A percentile compares a stretch with the other conserved stretches of the same genome.
Conservation (phyloP, 805 yeast genomes). For the Metschnikowia corniflorae region DNA sequence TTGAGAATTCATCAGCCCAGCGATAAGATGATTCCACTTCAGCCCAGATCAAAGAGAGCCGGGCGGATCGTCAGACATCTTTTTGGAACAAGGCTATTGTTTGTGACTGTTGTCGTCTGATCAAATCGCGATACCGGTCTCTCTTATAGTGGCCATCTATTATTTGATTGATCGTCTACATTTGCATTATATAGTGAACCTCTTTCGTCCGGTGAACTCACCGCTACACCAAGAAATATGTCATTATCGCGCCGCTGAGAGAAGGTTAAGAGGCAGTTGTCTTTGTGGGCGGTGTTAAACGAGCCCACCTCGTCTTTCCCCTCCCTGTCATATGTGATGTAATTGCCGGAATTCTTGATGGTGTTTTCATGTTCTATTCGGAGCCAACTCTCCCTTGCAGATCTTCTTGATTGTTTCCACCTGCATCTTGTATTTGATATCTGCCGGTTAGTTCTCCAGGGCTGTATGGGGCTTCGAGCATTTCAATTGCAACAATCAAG, state of each 20-base stretch:
- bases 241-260: constrained; percentile 84
- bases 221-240: constrained; percentile 65
- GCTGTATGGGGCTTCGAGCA: constrained; percentile 87
- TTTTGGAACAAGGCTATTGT: too few species aligned
- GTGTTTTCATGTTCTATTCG: constrained; percentile 75
- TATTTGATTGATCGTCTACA: too few species aligned
- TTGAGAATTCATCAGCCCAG: too few species aligned
- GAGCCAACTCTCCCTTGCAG: constrained; percentile 77
- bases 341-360: constrained; percentile 71
- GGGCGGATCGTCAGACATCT: too few species aligned
- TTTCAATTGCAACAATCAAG: constrained; percentile 54
- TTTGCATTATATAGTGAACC: too few species aligned
- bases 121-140: too few species aligned
- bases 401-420: constrained; percentile 85
- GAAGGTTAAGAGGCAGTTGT: constrained; percentile 72
- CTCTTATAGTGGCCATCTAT: too few species aligned
- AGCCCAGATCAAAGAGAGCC: too few species aligned
- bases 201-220: too few species aligned
- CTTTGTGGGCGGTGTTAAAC: constrained; percentile 44
- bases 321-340: constrained; percentile 87
- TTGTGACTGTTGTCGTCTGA: too few species aligned
- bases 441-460: constrained; percentile 91
- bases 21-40: too few species aligned
- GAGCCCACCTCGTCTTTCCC: constrained; percentile 54
- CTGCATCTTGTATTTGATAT: constrained; percentile 79